Evolutionary conservation across 257 asterid genomes (phyloP).

Genomic region (Fraxinus anomala): DNA sequence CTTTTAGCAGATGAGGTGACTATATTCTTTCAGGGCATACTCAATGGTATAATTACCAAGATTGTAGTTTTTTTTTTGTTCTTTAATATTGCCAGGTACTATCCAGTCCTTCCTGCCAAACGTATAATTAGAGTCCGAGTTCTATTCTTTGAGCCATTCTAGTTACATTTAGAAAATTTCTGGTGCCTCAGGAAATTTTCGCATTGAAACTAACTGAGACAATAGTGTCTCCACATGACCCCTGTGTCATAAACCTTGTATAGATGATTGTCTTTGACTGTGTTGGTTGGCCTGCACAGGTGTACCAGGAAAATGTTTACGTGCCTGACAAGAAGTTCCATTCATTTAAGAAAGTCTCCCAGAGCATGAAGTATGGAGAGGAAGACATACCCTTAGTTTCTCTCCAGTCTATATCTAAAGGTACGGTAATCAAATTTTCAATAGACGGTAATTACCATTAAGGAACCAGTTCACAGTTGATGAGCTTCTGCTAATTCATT

Average conservation of each 20-base stretch:
- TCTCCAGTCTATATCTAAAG: conserved; percentile 94
- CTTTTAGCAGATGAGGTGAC: conserved; percentile 97
- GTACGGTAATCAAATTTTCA: conserved; percentile 35
- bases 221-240: not conserved
- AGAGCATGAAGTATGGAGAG: conserved; percentile 82
- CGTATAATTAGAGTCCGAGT: not conserved
- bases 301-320: conserved; percentile 86
- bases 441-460: conserved; percentile 10
- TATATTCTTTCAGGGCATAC: conserved; percentile 10
- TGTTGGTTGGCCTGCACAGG: conserved; percentile 46
- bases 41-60: not conserved
- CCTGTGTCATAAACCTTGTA: conserved; percentile 4
- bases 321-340: conserved; percentile 91
- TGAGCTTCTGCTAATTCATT: conserved; percentile 15
- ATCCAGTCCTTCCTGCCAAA: not conserved
- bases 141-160: not conserved
- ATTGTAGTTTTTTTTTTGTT: not conserved
- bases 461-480: conserved; percentile 14
- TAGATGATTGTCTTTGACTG: conserved; percentile 13
- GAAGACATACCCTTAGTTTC: conserved; percentile 77
- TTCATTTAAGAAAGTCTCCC: conserved; percentile 83
- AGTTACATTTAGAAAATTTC: not conserved
- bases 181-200: not conserved
- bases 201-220: conserved; percentile 7
- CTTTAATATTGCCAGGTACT: not conserved